phyloP scores from a whole-genome alignment of 2,329 filamentous ascomycete genomes.

The Venturia aucupariae region DNA sequence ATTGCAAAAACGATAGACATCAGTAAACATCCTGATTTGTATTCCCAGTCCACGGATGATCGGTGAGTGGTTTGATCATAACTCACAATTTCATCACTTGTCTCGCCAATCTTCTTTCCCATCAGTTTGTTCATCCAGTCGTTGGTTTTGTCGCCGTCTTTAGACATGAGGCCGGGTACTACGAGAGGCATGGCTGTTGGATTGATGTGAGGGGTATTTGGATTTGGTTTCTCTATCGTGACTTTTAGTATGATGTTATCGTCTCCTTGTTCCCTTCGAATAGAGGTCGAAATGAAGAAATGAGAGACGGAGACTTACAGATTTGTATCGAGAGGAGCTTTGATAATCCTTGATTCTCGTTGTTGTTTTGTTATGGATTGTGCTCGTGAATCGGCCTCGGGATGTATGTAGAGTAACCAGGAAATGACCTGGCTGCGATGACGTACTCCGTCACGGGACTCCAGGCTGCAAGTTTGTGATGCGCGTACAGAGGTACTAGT shows the following conservation, averaged over 20 bases:
- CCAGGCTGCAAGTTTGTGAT: neutral
- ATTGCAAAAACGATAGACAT: too few relatives aligned
- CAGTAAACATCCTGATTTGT: too few relatives aligned
- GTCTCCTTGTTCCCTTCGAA: neutral
- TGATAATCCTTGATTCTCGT: neutral
- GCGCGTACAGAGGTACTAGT: neutral
- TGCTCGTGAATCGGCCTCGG: neutral
- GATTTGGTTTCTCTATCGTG: neutral
- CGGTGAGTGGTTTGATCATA: too few relatives aligned
- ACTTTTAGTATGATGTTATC: neutral
- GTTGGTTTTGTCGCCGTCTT: constrained; percentile 26
- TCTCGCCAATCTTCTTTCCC: constrained; percentile 43
- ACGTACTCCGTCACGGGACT: neutral
- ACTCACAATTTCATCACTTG: constrained; percentile 35
- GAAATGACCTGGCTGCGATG: neutral
- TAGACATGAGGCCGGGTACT: constrained; percentile 37
- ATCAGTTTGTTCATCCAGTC: constrained; percentile 41
- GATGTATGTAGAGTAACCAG: neutral
- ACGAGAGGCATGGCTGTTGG: constrained; percentile 38
- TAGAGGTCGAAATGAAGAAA: neutral
- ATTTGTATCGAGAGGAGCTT: neutral
- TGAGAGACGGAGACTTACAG: neutral
- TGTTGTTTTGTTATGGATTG: neutral
- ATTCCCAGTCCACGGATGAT: too few relatives aligned
- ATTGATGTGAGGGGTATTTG: neutral